Conservation (phyloP, 371 early-diverging fungal species). For the Globomyces sp. region DNA sequence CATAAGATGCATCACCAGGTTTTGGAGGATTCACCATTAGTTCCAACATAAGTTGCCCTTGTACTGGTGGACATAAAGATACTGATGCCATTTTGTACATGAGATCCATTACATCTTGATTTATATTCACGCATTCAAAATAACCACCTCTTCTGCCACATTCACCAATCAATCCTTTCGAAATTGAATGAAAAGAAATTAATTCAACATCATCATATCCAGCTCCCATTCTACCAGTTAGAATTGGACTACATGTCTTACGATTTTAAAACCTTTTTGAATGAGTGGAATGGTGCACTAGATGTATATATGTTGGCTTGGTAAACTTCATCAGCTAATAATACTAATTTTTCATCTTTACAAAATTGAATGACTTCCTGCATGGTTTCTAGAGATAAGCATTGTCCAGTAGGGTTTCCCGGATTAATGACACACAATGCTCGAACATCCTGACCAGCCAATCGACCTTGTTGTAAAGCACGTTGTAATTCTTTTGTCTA, state of each 20-base stretch:
- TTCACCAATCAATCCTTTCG: slow-evolving; percentile 98
- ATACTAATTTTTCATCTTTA: slow-evolving; percentile 72
- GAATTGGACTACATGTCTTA: slow-evolving; percentile 50
- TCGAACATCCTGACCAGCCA: slow-evolving; percentile 70
- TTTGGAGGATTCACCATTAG: slow-evolving; percentile 94
- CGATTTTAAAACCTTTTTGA: slow-evolving; percentile 79
- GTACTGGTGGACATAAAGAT: slow-evolving; percentile 79
- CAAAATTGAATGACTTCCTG: slow-evolving; percentile 83
- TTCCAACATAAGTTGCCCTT: slow-evolving; percentile 66
- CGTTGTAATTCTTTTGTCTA: slow-evolving; percentile 57
- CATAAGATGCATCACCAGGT: slow-evolving; percentile 73
- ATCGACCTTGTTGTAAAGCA: slow-evolving; percentile 59
- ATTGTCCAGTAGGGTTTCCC: slow-evolving; percentile 97
- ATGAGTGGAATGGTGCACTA: slow-evolving; percentile 85
- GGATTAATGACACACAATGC: slow-evolving; percentile 97
- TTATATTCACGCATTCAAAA: slow-evolving; percentile 83
- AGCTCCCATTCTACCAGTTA: slow-evolving; percentile 50
- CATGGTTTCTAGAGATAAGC: slow-evolving; percentile 78
- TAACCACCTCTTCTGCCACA: slow-evolving; percentile 98
- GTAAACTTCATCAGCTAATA: slow-evolving; percentile 97
- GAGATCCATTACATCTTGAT: slow-evolving; percentile 70
- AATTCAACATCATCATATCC: slow-evolving; percentile 70
- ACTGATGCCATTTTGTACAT: slow-evolving; percentile 93
- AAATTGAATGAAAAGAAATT: slow-evolving; percentile 93
- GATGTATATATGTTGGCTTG: slow-evolving; percentile 89